A percentile compares a stretch with the other conserved stretches of the same genome.
Conservation (phyloP, 768 basidiomycete species). For the Lentinula lateritia region DNA sequence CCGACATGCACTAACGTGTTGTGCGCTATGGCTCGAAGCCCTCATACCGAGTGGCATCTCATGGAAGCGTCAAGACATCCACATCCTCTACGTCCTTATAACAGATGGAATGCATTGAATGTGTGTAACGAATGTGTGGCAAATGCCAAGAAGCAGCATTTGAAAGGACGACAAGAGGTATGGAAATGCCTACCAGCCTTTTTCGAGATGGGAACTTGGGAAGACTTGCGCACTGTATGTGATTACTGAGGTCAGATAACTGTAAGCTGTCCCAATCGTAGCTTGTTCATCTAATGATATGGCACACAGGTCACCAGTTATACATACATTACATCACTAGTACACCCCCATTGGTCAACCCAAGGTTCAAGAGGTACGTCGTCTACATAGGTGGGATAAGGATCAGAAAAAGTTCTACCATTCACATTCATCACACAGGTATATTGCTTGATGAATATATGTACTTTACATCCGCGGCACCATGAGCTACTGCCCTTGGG, state of each 20-base stretch:
- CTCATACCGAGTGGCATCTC: constrained; percentile 39
- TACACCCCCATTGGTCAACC: too few relatives aligned
- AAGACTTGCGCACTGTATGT: constrained; percentile 5
- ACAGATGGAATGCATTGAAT: constrained; percentile 15
- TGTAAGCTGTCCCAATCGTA: too few relatives aligned
- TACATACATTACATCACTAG: too few relatives aligned
- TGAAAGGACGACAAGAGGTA: constrained; percentile 16
- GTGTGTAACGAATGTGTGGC: constrained; percentile 15
- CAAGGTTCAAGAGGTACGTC: too few relatives aligned
- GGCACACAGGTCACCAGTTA: too few relatives aligned
- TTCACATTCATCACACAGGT: too few relatives aligned
- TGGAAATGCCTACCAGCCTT: constrained; percentile 17
- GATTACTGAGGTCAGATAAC: not conserved
- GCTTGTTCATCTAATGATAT: too few relatives aligned
- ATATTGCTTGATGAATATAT: too few relatives aligned
- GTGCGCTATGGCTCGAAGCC: constrained; percentile 30
- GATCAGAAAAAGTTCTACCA: too few relatives aligned
- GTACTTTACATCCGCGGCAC: too few relatives aligned
- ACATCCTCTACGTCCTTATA: constrained; percentile 15
- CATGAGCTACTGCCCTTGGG: too few relatives aligned
- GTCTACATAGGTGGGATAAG: too few relatives aligned
- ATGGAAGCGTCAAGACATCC: constrained; percentile 29
- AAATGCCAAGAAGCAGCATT: constrained; percentile 15
- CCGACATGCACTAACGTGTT: constrained; percentile 23
- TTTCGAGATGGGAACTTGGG: constrained; percentile 16